A percentile compares a stretch with the other conserved stretches of the same genome.
These are phyloP conservation scores for Lactarius trivialis DNA, from an alignment of 768 basidiomycete genomes.

Conservation along the genomic window DNA sequence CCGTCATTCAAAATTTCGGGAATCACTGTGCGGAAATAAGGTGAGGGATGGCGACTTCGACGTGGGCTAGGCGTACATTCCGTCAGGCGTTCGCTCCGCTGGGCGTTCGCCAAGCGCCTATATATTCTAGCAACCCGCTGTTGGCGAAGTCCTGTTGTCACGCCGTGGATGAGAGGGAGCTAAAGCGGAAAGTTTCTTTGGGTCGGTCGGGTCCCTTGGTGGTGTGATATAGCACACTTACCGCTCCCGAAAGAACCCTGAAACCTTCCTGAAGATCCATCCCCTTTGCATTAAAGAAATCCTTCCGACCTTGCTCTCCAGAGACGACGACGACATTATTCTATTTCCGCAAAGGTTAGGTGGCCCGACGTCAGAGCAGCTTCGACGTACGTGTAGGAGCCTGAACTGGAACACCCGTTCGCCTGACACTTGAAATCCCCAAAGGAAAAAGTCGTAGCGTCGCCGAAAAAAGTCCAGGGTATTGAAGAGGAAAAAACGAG, in stretches of 20 bases:
- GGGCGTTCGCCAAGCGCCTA: slow-evolving; percentile 59
- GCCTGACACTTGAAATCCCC: slow-evolving; percentile 63
- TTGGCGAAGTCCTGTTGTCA: slow-evolving; percentile 63
- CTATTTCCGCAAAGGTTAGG: slow-evolving; percentile 34
- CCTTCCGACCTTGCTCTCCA: slow-evolving; percentile 59
- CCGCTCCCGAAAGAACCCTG: slow-evolving; percentile 71
- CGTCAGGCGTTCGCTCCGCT: slow-evolving; percentile 54
- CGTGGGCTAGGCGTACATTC: slow-evolving; percentile 41
- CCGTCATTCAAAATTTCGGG: slow-evolving; percentile 60
- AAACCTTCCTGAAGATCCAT: slow-evolving; percentile 77
- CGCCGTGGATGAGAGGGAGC: slow-evolving; percentile 72
- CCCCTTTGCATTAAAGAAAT: slow-evolving; percentile 63
- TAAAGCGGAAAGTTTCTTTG: slow-evolving; percentile 27
- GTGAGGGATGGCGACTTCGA: slow-evolving; percentile 10
- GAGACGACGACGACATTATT: slow-evolving; percentile 71
- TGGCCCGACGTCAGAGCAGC: slow-evolving; percentile 8
- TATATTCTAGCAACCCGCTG: slow-evolving; percentile 59
- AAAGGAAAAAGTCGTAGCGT: slow-evolving; percentile 66
- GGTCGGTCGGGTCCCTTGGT: neutral
- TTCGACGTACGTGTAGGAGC: slow-evolving; percentile 50
- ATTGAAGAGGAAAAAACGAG: slow-evolving; percentile 50
- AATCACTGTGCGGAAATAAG: slow-evolving; percentile 45
- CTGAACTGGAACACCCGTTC: slow-evolving; percentile 64
- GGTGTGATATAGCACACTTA: slow-evolving; percentile 31
- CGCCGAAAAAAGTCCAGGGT: slow-evolving; percentile 62